phyloP scores from a whole-genome alignment of 768 basidiomycete genomes.

The Serendipita sp. region DNA sequence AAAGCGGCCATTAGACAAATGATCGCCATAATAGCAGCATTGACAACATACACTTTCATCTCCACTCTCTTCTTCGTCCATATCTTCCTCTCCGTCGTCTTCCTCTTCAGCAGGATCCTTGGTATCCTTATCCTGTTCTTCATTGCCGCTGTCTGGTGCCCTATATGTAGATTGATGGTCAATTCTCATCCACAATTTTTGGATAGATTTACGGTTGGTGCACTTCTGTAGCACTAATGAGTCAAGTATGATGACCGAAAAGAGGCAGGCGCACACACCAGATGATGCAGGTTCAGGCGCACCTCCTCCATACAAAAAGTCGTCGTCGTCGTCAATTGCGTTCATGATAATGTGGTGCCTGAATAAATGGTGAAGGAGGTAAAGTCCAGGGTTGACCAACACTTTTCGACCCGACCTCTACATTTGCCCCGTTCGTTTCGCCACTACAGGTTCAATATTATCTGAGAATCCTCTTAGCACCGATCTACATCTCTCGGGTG shows the following conservation, averaged over 20 bases:
- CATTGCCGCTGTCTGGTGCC: too few species aligned
- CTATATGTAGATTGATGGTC: too few species aligned
- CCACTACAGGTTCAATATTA: neutral
- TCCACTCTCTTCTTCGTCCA: conserved; percentile 26
- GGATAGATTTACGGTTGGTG: too few species aligned
- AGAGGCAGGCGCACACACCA: neutral
- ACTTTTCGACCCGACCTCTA: neutral
- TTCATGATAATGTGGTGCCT: neutral
- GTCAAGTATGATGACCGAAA: neutral
- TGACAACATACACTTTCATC: conserved; percentile 27
- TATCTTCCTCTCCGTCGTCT: conserved; percentile 18
- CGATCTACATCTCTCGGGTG: neutral
- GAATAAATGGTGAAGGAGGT: neutral
- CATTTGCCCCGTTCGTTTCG: neutral
- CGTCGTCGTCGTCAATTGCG: neutral
- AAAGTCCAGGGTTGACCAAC: neutral
- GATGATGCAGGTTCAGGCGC: neutral
- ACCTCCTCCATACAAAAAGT: conserved; percentile 4
- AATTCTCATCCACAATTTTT: too few species aligned
- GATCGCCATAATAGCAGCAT: neutral
- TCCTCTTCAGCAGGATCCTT: conserved; percentile 6
- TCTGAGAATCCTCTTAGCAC: neutral
- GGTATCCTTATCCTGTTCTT: too few species aligned
- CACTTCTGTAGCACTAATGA: too few species aligned
- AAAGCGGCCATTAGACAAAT: conserved; percentile 7